phyloP scores from a whole-genome alignment of 106 monocot genomes.

The Dendrobium officinale region DNA sequence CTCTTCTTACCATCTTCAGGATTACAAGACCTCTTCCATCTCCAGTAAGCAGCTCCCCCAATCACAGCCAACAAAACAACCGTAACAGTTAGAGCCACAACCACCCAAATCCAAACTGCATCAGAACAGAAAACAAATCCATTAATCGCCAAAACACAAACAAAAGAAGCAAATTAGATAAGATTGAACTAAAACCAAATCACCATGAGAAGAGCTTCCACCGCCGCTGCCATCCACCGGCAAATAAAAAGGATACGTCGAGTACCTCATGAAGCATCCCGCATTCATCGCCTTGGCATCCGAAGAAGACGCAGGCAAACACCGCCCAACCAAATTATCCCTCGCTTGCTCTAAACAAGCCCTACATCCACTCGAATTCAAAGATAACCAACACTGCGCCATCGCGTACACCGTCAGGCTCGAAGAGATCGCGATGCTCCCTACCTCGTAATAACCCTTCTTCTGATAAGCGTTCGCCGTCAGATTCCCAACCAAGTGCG shows the following conservation, averaged over 20 bases:
- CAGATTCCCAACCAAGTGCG: slow-evolving; percentile 28
- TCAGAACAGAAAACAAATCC: background rate
- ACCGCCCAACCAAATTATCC: slow-evolving; percentile 8
- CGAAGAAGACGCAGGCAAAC: slow-evolving; percentile 24
- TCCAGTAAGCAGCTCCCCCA: slow-evolving; percentile 18
- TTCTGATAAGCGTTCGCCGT: slow-evolving; percentile 15
- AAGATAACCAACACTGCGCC: slow-evolving; percentile 49
- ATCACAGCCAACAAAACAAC: slow-evolving; percentile 15
- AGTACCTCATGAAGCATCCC: slow-evolving; percentile 56
- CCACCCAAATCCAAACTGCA: slow-evolving; percentile 7
- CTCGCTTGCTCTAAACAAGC: slow-evolving; percentile 33
- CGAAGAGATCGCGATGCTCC: slow-evolving; percentile 7
- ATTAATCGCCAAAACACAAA: background rate
- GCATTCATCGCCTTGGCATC: slow-evolving; percentile 51
- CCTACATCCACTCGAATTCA: slow-evolving; percentile 32
- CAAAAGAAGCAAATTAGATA: background rate
- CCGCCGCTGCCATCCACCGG: slow-evolving; percentile 3
- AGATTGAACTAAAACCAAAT: background rate
- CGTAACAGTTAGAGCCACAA: slow-evolving; percentile 13
- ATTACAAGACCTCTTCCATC: slow-evolving; percentile 12
- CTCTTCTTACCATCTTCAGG: slow-evolving; percentile 11
- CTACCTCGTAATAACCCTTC: slow-evolving; percentile 16
- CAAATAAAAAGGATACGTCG: slow-evolving; percentile 41
- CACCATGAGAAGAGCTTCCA: slow-evolving; percentile 14
- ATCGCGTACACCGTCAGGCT: slow-evolving; percentile 32